Conservation (phyloP, 805 yeast genomes). For the Cyberlindnera lachancei region DNA sequence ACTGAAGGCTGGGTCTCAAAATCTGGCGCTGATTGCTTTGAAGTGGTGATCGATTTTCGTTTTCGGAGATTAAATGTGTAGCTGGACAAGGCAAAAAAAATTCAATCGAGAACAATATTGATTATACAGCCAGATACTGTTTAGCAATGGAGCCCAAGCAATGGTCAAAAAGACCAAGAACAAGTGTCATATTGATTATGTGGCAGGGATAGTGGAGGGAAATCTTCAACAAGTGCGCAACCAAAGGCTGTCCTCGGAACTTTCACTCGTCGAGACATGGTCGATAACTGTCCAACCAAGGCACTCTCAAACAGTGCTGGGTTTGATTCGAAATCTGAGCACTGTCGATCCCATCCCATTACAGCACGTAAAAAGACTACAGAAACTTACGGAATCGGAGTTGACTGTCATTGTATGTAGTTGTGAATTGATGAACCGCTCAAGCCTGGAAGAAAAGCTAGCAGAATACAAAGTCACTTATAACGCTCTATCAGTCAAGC, state of each 20-base stretch:
- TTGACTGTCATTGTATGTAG: constrained; percentile 40
- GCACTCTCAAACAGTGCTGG: constrained; percentile 21
- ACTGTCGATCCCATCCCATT: constrained; percentile 22
- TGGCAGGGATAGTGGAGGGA: constrained; percentile 36
- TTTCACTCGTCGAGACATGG: constrained; percentile 37
- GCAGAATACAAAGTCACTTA: constrained; percentile 13
- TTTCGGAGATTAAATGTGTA: no score
- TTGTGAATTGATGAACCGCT: constrained; percentile 24
- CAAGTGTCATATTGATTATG: constrained; percentile 35
- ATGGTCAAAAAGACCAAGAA: constrained; percentile 32
- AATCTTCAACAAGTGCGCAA: constrained; percentile 38
- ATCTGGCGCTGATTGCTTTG: no score
- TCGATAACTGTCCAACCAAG: constrained; percentile 36
- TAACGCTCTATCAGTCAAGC: constrained; percentile 14
- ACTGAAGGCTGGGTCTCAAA: no score
- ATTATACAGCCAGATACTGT: no score
- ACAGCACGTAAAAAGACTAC: constrained; percentile 49
- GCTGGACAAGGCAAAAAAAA: no score
- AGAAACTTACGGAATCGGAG: constrained; percentile 24
- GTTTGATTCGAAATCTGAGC: constrained; percentile 20
- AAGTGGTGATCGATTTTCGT: no score
- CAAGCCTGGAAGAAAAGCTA: constrained; percentile 19
- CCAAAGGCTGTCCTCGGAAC: constrained; percentile 13
- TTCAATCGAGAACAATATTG: no score
- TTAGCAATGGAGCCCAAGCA: no score